phyloP scores from a whole-genome alignment of 2,329 filamentous ascomycete species.

The Fusarium sp. region DNA sequence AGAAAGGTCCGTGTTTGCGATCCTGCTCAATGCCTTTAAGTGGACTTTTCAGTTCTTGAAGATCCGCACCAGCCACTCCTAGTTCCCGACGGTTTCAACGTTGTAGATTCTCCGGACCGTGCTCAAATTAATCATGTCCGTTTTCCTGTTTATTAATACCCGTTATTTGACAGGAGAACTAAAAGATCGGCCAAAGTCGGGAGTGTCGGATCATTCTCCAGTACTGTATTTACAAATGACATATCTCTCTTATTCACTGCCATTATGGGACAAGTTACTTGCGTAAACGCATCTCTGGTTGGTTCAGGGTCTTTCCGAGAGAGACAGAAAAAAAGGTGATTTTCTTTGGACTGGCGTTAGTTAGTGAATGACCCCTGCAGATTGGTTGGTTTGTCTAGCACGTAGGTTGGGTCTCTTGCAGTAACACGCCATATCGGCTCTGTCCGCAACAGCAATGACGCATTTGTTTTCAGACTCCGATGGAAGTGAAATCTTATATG shows the following conservation, averaged over 20 bases:
- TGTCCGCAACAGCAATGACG: background rate
- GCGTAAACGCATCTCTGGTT: constrained; percentile 30
- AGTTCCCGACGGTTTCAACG: constrained; percentile 16
- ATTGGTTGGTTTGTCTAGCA: background rate
- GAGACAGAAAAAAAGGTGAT: constrained; percentile 27
- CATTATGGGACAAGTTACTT: background rate
- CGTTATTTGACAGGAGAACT: background rate
- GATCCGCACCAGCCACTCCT: constrained; percentile 35
- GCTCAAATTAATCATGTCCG: constrained; percentile 10
- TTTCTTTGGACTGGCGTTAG: background rate
- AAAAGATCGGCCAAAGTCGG: constrained; percentile 42
- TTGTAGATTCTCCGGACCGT: constrained; percentile 15
- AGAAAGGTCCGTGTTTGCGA: constrained; percentile 15
- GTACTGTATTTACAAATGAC: background rate
- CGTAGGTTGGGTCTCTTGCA: background rate
- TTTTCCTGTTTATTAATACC: background rate
- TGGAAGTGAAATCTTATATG: background rate
- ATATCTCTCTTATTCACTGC: background rate
- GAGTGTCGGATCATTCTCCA: background rate
- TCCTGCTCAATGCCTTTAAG: constrained; percentile 13
- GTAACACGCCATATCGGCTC: constrained; percentile 31
- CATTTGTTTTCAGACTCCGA: background rate
- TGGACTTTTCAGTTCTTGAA: background rate
- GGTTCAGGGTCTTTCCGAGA: constrained; percentile 20
- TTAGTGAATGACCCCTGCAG: background rate